Evolutionary conservation across 2,329 filamentous ascomycete genomes (phyloP).

Genomic region (Clarireedia sp.): DNA sequence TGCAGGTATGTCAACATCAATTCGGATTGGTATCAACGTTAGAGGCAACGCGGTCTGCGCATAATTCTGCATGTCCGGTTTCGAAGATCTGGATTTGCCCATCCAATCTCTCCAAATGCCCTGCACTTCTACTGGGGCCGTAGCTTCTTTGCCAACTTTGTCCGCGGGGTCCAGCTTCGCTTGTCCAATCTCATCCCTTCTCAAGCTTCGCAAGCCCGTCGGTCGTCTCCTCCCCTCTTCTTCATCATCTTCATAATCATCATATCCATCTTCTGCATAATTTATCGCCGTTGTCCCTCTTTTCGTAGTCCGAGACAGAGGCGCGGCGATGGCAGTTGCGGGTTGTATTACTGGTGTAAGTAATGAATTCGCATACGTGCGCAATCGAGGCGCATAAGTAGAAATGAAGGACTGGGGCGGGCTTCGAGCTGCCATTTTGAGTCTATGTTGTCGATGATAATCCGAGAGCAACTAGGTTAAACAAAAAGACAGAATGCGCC

Average conservation of each 20-base stretch:
- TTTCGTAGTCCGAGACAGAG: slow-evolving; percentile 81
- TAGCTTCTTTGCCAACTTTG: slow-evolving; percentile 76
- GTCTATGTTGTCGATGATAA: not conserved
- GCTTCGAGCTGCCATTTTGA: slow-evolving; percentile 24
- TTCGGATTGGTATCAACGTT: slow-evolving; percentile 89
- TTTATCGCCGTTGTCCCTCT: slow-evolving; percentile 94
- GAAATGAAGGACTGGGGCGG: slow-evolving; percentile 82
- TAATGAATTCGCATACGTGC: slow-evolving; percentile 85
- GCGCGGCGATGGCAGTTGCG: slow-evolving; percentile 55
- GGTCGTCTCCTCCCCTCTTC: slow-evolving; percentile 60
- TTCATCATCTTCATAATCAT: slow-evolving; percentile 73
- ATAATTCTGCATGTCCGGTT: slow-evolving; percentile 52
- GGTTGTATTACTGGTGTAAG: slow-evolving; percentile 75
- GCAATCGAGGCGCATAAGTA: slow-evolving; percentile 83
- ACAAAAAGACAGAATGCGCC: not conserved
- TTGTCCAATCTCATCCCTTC: slow-evolving; percentile 63
- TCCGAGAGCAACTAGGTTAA: not conserved
- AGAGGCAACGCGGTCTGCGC: slow-evolving; percentile 71
- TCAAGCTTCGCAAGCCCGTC: slow-evolving; percentile 74
- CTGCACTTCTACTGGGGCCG: slow-evolving; percentile 72
- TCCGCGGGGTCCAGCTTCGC: slow-evolving; percentile 59
- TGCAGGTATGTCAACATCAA: slow-evolving; percentile 84
- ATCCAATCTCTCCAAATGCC: slow-evolving; percentile 96
- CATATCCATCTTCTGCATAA: slow-evolving; percentile 93
- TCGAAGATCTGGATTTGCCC: slow-evolving; percentile 55